Base-by-base conservation (phyloP, 495 filamentous ascomycete species). In the Penicillium diatomitis region DNA sequence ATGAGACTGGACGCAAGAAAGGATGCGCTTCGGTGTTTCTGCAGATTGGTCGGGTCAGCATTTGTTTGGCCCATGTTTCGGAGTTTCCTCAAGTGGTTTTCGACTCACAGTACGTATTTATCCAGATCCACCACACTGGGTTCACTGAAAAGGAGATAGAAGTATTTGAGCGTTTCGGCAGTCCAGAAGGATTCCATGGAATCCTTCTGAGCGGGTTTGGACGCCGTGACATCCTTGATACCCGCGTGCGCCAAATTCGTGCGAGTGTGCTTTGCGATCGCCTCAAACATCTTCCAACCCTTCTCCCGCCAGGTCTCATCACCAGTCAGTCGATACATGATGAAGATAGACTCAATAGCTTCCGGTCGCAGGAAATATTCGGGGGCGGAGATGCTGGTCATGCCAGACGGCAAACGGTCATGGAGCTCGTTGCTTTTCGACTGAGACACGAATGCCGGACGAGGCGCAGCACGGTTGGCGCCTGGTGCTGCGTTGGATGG, bases 321-420 rank as follows among this genome's bases (percentile, higher is more conserved):
- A 46, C 88, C 90, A 0, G 89, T 95, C 53, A 92, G 83, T 58
- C 90, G 86, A 72, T 86, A 95, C 85, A 95, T 88, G 72, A 94
- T 90, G 76, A 88, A 96, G 9, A 96, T 88, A 2, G 87, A 94
- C 64, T 96, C 90, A 54, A 96, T 95, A 3, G 90, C 90, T 72
- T 96, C 90, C 39, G 90, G 90, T 40, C 88, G 90, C 48, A 96
- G 78, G 47, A 91, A 84, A 61, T 96, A 96, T 38, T 78, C 73
- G 29, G 69, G 68, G 34, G 69, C 71, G 6, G 58, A 65, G 44
- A 95, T 78, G 12, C 62, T 66, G 3, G 73, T 70, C 57, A 89
- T 81, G 6, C 90, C 90, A 2, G 74, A 64, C 2, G 85, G 84
- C 7, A 94, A 63, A 10, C 74, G 68, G 38, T 86, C 80, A n/a